Base-by-base conservation (phyloP, 1,139 yeast genomes). In the Hemisphaericaspora xylanilytica region DNA sequence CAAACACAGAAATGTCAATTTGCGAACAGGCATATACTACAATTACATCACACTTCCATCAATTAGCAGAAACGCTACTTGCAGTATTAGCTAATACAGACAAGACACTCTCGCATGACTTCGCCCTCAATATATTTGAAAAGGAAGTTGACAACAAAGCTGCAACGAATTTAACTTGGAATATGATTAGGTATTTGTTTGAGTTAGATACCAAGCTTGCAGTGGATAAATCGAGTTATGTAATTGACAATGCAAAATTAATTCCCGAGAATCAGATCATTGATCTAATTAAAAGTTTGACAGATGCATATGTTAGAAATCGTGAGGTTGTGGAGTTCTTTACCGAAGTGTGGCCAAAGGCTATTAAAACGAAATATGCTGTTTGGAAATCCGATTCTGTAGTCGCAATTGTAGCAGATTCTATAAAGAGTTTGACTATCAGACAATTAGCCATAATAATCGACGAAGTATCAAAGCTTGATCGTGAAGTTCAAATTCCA, bases 281-380 rank as follows among this genome's bases (percentile, higher is more conserved):
- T 8, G 42, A 48, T 5, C 40, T 77, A n/a, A 70, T 73, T 35
- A 51, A 56, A 2, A 61, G 65, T 18, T 46, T 81, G 12, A 58
- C 80, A 3, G 59, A 63, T 8, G 74, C 83, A 9, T 75, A 71
- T 51, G 63, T 70, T 4, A 73, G 67, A 47, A 82, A 82, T 5
- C 75, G 94, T 63, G 88, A 82, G 39, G 63, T 80, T 32, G 60
- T 59, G 8, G 57, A 59, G 4, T 83, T 84, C 47, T 64, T 79
- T 36, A 56, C 61, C 3, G 44, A 50, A 0, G 55, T 68, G 11
- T 81, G 85, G 83, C 59, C 63, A 11, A 38, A 49, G 2, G 61
- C 70, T 4, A 59, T 71, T 10, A 37, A 22, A 12, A 22, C 51
- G 3, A 41, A 47, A 4, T 47, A 53, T 16, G 35, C 40, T 3